Percentiles rank a stretch among this genome's conserved stretches.
phyloP scores from a whole-genome alignment of 495 filamentous ascomycete genomes.

The Beverwykella pulmonaria region DNA sequence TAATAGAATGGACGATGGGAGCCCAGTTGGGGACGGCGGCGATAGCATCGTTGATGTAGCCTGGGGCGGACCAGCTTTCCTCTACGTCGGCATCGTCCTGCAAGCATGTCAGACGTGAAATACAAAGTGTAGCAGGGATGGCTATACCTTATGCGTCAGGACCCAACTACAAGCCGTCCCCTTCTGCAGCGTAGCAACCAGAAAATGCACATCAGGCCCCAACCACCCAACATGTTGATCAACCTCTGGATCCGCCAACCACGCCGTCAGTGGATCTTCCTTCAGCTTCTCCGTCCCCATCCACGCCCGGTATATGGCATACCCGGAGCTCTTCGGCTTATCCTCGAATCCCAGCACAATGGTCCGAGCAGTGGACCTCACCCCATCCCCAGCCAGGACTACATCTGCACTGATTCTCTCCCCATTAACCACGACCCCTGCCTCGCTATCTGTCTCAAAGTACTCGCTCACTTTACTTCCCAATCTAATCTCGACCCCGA shows the following conservation, averaged over 20 bases:
- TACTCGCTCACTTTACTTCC: conserved; percentile 62
- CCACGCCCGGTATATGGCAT: conserved; percentile 56
- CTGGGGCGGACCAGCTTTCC: conserved; percentile 44
- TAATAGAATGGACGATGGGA: conserved; percentile 43
- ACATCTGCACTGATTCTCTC: conserved; percentile 58
- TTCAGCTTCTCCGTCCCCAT: conserved; percentile 41
- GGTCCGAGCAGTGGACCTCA: conserved; percentile 61
- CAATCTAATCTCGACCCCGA: conserved; percentile 61
- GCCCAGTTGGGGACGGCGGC: conserved; percentile 40
- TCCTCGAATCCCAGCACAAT: conserved; percentile 66
- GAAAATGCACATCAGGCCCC: conserved; percentile 45
- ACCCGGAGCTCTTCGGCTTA: conserved; percentile 61
- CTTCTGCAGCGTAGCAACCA: conserved; percentile 41
- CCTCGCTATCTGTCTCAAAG: conserved; percentile 60
- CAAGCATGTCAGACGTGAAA: not conserved
- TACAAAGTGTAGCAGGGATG: not conserved
- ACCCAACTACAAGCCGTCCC: conserved; percentile 45
- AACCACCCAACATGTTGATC: conserved; percentile 44
- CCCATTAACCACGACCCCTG: conserved; percentile 59
- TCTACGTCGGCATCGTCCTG: conserved; percentile 42
- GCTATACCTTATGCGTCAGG: conserved; percentile 40
- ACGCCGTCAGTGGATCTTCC: conserved; percentile 40
- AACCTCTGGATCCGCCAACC: conserved; percentile 36
- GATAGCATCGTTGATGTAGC: conserved; percentile 39
- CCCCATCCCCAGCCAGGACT: conserved; percentile 65